Conservation (phyloP, 2,329 filamentous ascomycete genomes). For the Diaporthe helianthi region DNA sequence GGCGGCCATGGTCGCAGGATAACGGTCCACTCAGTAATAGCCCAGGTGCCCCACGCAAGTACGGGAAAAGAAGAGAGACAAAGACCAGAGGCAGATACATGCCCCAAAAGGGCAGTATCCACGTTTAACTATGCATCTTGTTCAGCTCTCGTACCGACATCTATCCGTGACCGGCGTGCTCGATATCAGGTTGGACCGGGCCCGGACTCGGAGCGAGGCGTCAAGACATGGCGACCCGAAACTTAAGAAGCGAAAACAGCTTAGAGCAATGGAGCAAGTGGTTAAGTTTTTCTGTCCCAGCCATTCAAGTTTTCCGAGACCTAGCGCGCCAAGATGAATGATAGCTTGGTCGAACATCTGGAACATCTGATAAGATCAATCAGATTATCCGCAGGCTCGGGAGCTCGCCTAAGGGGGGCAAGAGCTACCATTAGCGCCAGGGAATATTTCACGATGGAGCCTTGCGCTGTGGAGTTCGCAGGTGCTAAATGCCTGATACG, state of each 20-base stretch:
- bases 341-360: background rate
- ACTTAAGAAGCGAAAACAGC: conserved; percentile 1
- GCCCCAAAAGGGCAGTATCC: background rate
- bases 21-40: background rate
- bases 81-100: background rate
- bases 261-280: background rate
- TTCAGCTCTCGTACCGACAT: background rate
- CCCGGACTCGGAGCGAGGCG: background rate
- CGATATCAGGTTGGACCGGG: background rate
- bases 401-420: background rate
- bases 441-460: background rate
- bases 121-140: background rate
- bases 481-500: background rate
- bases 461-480: background rate
- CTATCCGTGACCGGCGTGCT: background rate
- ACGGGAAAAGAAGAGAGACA: background rate
- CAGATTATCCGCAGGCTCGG: background rate
- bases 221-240: background rate
- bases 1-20: background rate
- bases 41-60: background rate
- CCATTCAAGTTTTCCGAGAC: background rate
- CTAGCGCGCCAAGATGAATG: background rate
- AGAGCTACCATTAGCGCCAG: background rate
- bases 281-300: background rate
- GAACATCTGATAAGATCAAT: conserved; percentile 14